phyloP scores from a whole-genome alignment of 2,329 filamentous ascomycete species.

The Claviceps humidiphila region DNA sequence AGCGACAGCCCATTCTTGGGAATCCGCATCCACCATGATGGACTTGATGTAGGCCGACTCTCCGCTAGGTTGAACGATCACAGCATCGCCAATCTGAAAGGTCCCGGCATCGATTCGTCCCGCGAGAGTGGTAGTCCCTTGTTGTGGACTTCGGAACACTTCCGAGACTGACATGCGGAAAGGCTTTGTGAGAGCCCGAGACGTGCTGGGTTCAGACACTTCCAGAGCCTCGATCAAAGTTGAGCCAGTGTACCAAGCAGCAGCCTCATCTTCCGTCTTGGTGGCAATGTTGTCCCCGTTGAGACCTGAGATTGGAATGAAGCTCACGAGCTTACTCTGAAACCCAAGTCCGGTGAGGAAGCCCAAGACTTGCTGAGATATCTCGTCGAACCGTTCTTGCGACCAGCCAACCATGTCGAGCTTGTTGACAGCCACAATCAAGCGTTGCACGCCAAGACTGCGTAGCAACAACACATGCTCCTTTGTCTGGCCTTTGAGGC shows the following conservation, averaged over 20 bases:
- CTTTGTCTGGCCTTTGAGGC: constrained; percentile 82
- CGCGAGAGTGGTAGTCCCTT: constrained; percentile 71
- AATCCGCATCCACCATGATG: constrained; percentile 60
- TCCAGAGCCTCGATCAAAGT: constrained; percentile 80
- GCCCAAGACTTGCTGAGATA: constrained; percentile 66
- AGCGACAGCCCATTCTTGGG: constrained; percentile 79
- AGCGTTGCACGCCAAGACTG: constrained; percentile 76
- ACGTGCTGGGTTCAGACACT: constrained; percentile 55
- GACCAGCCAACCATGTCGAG: constrained; percentile 81
- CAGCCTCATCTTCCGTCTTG: constrained; percentile 38
- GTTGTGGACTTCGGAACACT: constrained; percentile 67
- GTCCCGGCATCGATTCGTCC: constrained; percentile 77
- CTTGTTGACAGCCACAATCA: constrained; percentile 92
- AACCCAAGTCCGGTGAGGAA: constrained; percentile 80
- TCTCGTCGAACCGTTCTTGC: constrained; percentile 69
- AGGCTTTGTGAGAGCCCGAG: constrained; percentile 59
- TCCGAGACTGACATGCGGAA: constrained; percentile 80
- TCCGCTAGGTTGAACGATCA: constrained; percentile 68
- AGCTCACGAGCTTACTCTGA: constrained; percentile 64
- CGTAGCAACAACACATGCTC: constrained; percentile 84
- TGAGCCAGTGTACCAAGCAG: constrained; percentile 67
- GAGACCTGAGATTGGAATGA: constrained; percentile 82
- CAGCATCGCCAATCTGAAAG: constrained; percentile 68
- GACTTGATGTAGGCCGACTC: constrained; percentile 73
- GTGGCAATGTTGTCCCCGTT: constrained; percentile 73